Percentiles rank a stretch among this genome's conserved stretches.
Evolutionary conservation across 352 stramenopile species (phyloP).

Genomic region (Peronospora farinosa): DNA sequence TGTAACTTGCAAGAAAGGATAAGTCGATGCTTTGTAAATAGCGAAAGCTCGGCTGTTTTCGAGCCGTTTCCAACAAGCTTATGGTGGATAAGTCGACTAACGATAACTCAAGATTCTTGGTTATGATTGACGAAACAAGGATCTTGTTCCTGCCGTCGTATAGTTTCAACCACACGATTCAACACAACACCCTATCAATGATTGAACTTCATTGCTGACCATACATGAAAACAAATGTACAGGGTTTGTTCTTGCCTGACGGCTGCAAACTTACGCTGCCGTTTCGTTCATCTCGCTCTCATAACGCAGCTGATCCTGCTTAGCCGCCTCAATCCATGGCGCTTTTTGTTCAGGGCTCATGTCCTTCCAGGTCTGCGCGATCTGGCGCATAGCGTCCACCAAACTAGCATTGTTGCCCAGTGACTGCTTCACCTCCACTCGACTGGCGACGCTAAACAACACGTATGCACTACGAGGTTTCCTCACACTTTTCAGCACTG

Average conservation of each 20-base stretch:
- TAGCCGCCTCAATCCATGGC: slow-evolving; percentile 56
- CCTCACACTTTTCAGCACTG: slow-evolving; percentile 23
- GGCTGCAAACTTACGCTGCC: slow-evolving; percentile 20
- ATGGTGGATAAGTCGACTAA: too few relatives aligned
- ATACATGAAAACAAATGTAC: slow-evolving; percentile 6
- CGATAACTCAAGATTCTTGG: too few relatives aligned
- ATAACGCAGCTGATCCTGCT: slow-evolving; percentile 57
- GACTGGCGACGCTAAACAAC: slow-evolving; percentile 57
- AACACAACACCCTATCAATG: not conserved
- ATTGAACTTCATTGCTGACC: slow-evolving; percentile 3
- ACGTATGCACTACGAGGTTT: slow-evolving; percentile 64
- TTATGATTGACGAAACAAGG: too few relatives aligned
- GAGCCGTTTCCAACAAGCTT: too few relatives aligned
- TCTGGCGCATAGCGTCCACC: slow-evolving; percentile 54
- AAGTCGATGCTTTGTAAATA: too few relatives aligned
- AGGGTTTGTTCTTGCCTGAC: not conserved
- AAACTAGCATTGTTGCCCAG: slow-evolving; percentile 42
- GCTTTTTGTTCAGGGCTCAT: slow-evolving; percentile 48
- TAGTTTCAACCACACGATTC: not conserved
- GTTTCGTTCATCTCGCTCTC: slow-evolving; percentile 70
- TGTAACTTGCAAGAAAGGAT: too few relatives aligned
- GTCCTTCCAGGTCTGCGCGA: slow-evolving; percentile 50
- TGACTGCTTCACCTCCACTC: slow-evolving; percentile 42
- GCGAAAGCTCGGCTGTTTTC: too few relatives aligned
- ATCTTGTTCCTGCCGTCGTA: too few relatives aligned